Conservation (phyloP, 306 rosid genomes). For the Pyrus bretschneideri region DNA sequence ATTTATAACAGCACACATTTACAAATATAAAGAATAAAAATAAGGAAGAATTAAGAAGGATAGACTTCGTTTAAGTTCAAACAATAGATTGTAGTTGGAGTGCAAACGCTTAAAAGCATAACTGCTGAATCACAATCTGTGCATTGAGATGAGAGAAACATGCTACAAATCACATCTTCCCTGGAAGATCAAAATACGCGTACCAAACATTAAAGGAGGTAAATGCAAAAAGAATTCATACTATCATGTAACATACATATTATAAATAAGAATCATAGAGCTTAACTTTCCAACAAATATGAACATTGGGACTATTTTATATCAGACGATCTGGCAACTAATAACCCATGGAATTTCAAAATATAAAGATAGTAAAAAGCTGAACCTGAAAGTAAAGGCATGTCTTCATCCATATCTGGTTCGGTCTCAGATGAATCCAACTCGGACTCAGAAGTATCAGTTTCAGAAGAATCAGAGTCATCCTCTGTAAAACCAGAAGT, state of each 20-base stretch:
- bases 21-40: not conserved
- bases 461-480: slow-evolving; percentile 63
- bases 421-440: slow-evolving; percentile 84
- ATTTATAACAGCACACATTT: not conserved
- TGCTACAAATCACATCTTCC: not conserved
- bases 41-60: not conserved
- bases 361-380: not conserved
- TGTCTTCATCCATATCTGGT: slow-evolving; percentile 59
- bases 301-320: not conserved
- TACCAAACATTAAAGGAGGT: not conserved
- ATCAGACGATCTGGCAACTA: not conserved
- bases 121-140: not conserved
- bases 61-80: not conserved
- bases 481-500: slow-evolving; percentile 66
- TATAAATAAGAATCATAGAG: not conserved
- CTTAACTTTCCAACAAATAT: not conserved
- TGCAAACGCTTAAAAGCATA: not conserved
- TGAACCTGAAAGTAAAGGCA: slow-evolving; percentile 70
- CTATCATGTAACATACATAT: not conserved
- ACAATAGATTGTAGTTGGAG: not conserved
- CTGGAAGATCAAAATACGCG: not conserved
- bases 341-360: not conserved
- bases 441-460: slow-evolving; percentile 47
- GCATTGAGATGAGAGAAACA: not conserved
- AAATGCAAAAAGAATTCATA: not conserved